These are phyloP conservation scores for Starmerella cellae DNA, from an alignment of 805 yeast species.

Conservation along the genomic window DNA sequence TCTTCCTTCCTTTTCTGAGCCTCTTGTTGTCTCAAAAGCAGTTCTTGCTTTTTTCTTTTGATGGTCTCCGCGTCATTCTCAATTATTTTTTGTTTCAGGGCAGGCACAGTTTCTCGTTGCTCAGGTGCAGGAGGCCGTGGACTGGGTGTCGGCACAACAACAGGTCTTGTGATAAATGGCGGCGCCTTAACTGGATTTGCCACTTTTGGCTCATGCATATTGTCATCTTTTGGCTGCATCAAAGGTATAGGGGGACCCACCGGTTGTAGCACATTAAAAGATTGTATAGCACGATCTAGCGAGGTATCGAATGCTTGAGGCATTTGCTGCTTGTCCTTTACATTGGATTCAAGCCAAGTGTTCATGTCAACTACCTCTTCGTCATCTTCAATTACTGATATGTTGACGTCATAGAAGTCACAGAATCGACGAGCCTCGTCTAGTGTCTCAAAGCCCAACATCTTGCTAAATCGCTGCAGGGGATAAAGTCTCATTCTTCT, in stretches of 20 bases:
- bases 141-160: no score
- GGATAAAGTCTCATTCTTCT: constrained; percentile 47
- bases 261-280: constrained; percentile 3
- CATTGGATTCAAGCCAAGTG: constrained; percentile 14
- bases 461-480: constrained; percentile 33
- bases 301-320: constrained; percentile 9
- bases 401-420: constrained; percentile 42
- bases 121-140: no score
- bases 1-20: not conserved
- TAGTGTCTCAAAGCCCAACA: constrained; percentile 56
- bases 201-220: no score
- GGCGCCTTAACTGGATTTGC: no score
- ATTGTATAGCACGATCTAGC: constrained; percentile 1
- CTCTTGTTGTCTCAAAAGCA: no score
- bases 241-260: not conserved
- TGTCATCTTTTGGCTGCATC: not conserved
- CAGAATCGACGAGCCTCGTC: constrained; percentile 46
- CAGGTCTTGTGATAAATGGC: no score
- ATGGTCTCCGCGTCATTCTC: no score
- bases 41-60: no score
- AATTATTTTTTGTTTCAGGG: no score
- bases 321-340: constrained; percentile 6
- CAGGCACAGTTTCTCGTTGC: no score
- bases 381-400: not conserved
- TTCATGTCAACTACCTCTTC: constrained; percentile 16